Evolutionary conservation across 2,329 filamentous ascomycete genomes (phyloP).

Genomic region (Colletotrichum sp.): DNA sequence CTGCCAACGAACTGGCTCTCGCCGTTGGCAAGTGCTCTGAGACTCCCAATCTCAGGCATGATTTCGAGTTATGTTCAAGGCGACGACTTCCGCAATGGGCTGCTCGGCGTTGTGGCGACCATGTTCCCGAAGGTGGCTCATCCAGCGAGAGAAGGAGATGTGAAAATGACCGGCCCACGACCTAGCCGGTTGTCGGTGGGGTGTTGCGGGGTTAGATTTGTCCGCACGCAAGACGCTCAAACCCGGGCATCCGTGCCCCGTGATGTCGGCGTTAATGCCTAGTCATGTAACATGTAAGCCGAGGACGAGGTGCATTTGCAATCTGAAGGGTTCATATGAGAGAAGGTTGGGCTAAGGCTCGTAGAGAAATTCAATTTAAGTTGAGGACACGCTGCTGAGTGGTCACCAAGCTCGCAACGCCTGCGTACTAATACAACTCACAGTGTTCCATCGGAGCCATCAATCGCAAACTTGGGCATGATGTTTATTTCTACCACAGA

Average conservation of each 20-base stretch:
- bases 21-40: slow-evolving; percentile 16
- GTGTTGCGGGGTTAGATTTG: not conserved
- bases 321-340: not conserved
- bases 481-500: not conserved
- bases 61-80: not conserved
- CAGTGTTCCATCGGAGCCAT: not conserved
- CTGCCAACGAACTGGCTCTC: slow-evolving; percentile 57
- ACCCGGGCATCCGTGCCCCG: not conserved
- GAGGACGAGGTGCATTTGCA: not conserved
- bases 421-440: not conserved
- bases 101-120: not conserved
- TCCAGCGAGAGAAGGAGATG: not conserved
- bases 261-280: not conserved
- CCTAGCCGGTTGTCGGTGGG: not conserved
- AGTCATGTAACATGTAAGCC: not conserved
- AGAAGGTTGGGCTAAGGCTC: not conserved
- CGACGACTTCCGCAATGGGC: not conserved
- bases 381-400: not conserved
- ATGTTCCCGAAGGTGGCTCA: not conserved
- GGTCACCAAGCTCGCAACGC: not conserved
- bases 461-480: not conserved
- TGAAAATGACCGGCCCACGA: not conserved
- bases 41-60: slow-evolving; percentile 15
- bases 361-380: not conserved
- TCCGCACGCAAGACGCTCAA: not conserved